Evolutionary conservation across 345 rosid genomes (phyloP).

Genomic region (Iberis pinnata): DNA sequence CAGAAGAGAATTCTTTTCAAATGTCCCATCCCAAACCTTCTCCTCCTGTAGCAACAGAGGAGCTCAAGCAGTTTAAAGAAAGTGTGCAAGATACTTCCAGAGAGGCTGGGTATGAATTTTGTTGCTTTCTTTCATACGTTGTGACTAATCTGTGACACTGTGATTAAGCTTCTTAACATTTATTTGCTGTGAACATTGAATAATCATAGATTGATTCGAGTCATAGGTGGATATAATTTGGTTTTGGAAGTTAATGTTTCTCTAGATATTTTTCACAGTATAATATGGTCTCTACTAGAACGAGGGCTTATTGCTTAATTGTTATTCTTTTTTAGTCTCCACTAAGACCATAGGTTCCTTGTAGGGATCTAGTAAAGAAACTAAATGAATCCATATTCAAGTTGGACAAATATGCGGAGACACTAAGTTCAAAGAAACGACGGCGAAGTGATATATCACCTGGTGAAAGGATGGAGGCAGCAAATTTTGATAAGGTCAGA

Average conservation of each 20-base stretch:
- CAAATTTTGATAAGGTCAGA: constrained; percentile 49
- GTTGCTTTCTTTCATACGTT: constrained; percentile 1
- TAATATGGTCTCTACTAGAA: not conserved
- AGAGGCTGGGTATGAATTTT: constrained; percentile 63
- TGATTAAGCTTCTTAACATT: too few species aligned
- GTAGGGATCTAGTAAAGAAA: constrained; percentile 71
- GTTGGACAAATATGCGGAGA: constrained; percentile 64
- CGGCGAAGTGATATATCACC: constrained; percentile 51
- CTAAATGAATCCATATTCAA: constrained; percentile 55
- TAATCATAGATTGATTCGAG: too few species aligned
- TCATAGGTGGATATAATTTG: too few species aligned
- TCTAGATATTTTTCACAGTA: too few species aligned
- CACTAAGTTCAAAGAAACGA: constrained; percentile 67
- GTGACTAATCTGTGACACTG: not conserved
- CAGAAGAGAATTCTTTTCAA: constrained; percentile 65
- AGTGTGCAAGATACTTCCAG: constrained; percentile 69
- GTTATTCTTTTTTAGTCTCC: not conserved
- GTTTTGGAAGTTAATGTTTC: too few species aligned
- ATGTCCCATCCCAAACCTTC: constrained; percentile 48
- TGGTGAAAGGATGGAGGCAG: constrained; percentile 53
- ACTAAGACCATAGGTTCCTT: constrained; percentile 24
- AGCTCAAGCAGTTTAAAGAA: constrained; percentile 79
- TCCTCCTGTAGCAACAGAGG: constrained; percentile 65
- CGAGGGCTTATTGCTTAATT: not conserved
- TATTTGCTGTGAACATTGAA: too few species aligned